Evolutionary conservation across 345 rosid species (phyloP).

Genomic region (Dipteronia dyeriana): DNA sequence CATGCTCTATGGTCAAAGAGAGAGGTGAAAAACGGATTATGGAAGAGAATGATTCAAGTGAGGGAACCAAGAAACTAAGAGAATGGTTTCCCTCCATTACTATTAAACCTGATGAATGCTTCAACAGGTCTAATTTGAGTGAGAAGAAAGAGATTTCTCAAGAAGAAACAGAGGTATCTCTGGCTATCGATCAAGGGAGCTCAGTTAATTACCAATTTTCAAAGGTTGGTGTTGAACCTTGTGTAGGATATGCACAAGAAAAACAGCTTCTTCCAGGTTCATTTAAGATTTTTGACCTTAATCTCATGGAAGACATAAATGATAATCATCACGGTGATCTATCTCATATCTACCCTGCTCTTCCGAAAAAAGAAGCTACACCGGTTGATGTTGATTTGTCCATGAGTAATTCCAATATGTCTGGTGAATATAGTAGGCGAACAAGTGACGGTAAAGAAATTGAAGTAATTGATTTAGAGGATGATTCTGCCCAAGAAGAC

Average conservation of each 20-base stretch:
- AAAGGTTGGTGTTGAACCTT: conserved; percentile 33
- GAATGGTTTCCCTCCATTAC: conserved; percentile 62
- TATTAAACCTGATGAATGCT: conserved; percentile 32
- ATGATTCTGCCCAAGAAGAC: conserved; percentile 61
- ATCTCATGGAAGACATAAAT: conserved; percentile 73
- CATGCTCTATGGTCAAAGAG: conserved; percentile 53
- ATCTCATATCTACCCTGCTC: conserved; percentile 35
- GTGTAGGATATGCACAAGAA: conserved; percentile 58
- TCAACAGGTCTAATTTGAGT: conserved; percentile 32
- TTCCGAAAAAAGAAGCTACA: conserved; percentile 45
- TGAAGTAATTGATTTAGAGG: conserved; percentile 90
- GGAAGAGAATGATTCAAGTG: conserved; percentile 51
- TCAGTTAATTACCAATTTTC: conserved; percentile 35
- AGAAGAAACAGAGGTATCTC: conserved; percentile 28
- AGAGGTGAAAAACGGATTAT: conserved; percentile 67
- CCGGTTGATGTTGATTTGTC: conserved; percentile 75
- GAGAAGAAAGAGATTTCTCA: conserved; percentile 30
- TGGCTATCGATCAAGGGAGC: conserved; percentile 31
- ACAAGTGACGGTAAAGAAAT: conserved; percentile 60
- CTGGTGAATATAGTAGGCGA: conserved; percentile 49
- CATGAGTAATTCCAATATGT: conserved; percentile 59
- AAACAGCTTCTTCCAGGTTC: conserved; percentile 76
- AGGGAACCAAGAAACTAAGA: conserved; percentile 61
- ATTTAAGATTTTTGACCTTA: conserved; percentile 90
- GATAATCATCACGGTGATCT: conserved; percentile 51